Evolutionary conservation across 202 grass and related monocot species (phyloP).

Genomic region (Saccharum hybrid): DNA sequence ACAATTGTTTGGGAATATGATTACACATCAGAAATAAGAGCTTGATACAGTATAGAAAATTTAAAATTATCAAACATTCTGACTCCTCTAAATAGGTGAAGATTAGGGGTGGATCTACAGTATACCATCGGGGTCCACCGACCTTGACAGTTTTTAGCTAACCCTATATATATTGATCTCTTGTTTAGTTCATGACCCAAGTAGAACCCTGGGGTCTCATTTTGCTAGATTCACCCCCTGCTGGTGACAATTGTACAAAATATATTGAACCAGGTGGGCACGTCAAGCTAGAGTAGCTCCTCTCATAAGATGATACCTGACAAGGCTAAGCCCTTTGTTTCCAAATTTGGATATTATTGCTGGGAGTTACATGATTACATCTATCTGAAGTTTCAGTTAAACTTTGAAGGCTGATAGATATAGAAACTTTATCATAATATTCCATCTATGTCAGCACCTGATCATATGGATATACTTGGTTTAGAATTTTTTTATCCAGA

Average conservation of each 20-base stretch:
- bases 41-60: neutral
- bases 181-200: neutral
- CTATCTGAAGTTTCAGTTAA: neutral
- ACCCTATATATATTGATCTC: neutral
- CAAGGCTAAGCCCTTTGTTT: neutral
- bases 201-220: neutral
- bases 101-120: neutral
- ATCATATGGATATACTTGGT: constrained; percentile 7
- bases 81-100: neutral
- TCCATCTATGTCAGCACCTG: neutral
- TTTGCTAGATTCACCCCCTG: neutral
- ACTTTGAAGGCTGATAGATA: neutral
- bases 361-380: neutral
- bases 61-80: neutral
- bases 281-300: neutral
- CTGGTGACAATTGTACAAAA: neutral
- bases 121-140: neutral
- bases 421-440: neutral
- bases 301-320: constrained; percentile 4
- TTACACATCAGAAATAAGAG: neutral
- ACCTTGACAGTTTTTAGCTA: neutral
- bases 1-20: neutral
- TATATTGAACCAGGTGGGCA: neutral
- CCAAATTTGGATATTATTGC: neutral
- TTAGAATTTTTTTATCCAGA: neutral